Conservation (phyloP, 2,329 filamentous ascomycete species). For the Coniella lustricola region DNA sequence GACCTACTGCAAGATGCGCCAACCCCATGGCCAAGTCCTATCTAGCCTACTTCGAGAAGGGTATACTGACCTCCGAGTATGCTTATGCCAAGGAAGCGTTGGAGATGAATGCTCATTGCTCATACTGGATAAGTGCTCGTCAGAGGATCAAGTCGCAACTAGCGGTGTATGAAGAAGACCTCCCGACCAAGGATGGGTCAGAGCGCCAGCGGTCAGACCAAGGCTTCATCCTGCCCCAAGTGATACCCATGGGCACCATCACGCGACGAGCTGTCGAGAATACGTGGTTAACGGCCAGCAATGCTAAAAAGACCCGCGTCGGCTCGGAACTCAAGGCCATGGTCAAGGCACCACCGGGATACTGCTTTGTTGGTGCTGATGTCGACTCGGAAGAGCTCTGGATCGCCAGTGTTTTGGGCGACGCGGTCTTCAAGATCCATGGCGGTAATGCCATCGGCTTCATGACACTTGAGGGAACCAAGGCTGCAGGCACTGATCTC, state of each 20-base stretch:
- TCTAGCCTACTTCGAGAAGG: slow-evolving; percentile 82
- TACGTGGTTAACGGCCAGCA: slow-evolving; percentile 96
- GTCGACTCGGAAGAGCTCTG: slow-evolving; percentile 96
- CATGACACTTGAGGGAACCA: slow-evolving; percentile 97
- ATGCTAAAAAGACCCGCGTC: slow-evolving; percentile 92
- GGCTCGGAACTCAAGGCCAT: slow-evolving; percentile 97
- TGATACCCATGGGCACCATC: slow-evolving; percentile 98
- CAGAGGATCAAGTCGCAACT: slow-evolving; percentile 93
- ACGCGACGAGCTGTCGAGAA: slow-evolving; percentile 93
- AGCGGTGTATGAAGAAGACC: slow-evolving; percentile 76
- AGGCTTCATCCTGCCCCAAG: slow-evolving; percentile 90
- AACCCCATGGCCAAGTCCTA: slow-evolving; percentile 92
- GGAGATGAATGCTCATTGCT: slow-evolving; percentile 98
- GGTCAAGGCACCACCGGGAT: slow-evolving; percentile 84
- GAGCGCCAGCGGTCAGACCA: slow-evolving; percentile 20
- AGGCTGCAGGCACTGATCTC: slow-evolving; percentile 85
- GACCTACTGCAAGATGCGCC: slow-evolving; percentile 73
- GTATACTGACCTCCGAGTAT: slow-evolving; percentile 79
- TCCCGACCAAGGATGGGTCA: slow-evolving; percentile 18
- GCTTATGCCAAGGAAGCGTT: slow-evolving; percentile 87
- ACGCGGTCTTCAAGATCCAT: slow-evolving; percentile 89
- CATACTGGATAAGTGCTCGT: slow-evolving; percentile 96
- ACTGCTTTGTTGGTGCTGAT: slow-evolving; percentile 92
- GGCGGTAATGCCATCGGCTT: slow-evolving; percentile 97
- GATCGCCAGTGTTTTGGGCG: slow-evolving; percentile 93